Conservation (phyloP, 352 stramenopile species). For the Phytophthora podocarpi region DNA sequence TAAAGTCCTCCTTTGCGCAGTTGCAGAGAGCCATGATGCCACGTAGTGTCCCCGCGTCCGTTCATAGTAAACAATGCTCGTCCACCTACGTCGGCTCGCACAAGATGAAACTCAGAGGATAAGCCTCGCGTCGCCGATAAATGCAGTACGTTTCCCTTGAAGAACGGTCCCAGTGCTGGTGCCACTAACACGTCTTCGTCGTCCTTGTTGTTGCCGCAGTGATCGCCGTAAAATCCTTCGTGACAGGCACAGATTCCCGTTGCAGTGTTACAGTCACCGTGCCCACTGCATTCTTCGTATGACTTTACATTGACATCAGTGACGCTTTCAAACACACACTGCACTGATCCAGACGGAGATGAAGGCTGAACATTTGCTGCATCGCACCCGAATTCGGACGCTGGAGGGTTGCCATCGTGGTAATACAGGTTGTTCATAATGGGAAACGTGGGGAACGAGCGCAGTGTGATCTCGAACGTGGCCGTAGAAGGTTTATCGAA, state of each 20-base stretch:
- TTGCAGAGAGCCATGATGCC: slow-evolving; percentile 32
- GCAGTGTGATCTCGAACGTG: slow-evolving; percentile 63
- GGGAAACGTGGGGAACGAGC: slow-evolving; percentile 68
- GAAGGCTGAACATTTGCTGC: slow-evolving; percentile 35
- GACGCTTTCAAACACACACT: slow-evolving; percentile 56
- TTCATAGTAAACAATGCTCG: slow-evolving; percentile 68
- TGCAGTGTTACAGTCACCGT: slow-evolving; percentile 55
- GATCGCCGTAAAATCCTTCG: slow-evolving; percentile 69
- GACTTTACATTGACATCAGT: slow-evolving; percentile 48
- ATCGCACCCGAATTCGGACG: slow-evolving; percentile 67
- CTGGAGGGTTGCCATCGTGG: slow-evolving; percentile 62
- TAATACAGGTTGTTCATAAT: slow-evolving; percentile 84
- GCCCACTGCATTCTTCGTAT: slow-evolving; percentile 66
- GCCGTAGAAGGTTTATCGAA: slow-evolving; percentile 37
- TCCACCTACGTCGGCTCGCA: slow-evolving; percentile 60
- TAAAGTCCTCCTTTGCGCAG: slow-evolving; percentile 26
- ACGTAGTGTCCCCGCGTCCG: slow-evolving; percentile 53
- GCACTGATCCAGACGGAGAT: slow-evolving; percentile 19
- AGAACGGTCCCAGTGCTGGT: slow-evolving; percentile 59
- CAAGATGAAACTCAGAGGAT: slow-evolving; percentile 69
- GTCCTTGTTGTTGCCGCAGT: slow-evolving; percentile 72
- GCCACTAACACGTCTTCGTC: slow-evolving; percentile 63
- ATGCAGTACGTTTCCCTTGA: slow-evolving; percentile 69
- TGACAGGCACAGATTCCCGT: slow-evolving; percentile 65
- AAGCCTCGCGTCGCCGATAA: slow-evolving; percentile 50